Base-by-base conservation (phyloP, 2,329 filamentous ascomycete genomes). In the Neobulgaria alba region DNA sequence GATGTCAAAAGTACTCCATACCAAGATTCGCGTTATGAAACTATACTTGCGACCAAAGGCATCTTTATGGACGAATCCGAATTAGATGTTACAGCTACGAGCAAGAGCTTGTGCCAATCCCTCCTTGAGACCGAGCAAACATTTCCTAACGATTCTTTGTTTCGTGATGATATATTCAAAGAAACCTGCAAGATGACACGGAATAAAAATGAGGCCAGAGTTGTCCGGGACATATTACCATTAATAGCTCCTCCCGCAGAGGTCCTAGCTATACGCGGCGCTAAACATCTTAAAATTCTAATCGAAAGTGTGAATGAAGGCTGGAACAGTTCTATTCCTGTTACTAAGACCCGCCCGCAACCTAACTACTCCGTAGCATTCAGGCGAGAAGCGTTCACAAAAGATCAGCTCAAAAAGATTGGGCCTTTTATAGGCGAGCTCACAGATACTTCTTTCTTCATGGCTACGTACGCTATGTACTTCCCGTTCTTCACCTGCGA, bases 401-500 rank as follows among this genome's bases (percentile, higher is more conserved):
- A 36, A 21, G 34, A 36, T 23, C 18, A 36, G 19, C 19, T 36
- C 10, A 36, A 21, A n/a, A 36, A 26, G 16, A 4, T 36, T 14
- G 7, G 26, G 19, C 34, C 34, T 21, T 21, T 36, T 21, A 5
- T 43, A 23, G 37, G 36, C 32, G 32, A 39, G 3, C 5, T 39
- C 20, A 2, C 19, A 23, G 48, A 57, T 3, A 63, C 60, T 23
- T 43, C 41, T n/a, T 33, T 14, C 1, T 68, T 71, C 39, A 64
- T 67, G 57, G 64, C 54, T 10, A 72, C 66, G 14, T 65, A 61
- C 41, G 55, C 63, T 7, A 69, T 72, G 60, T 67, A 64, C 56
- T 71, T 73, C 47, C 67, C 67, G 2, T 72, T 71, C 47, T 55
- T 72, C 0, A 63, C 64, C 1, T 67, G 63, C 52, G 66, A 72